phyloP scores from a whole-genome alignment of 1,284 basidiomycete genomes.

The Irpex sp. region DNA sequence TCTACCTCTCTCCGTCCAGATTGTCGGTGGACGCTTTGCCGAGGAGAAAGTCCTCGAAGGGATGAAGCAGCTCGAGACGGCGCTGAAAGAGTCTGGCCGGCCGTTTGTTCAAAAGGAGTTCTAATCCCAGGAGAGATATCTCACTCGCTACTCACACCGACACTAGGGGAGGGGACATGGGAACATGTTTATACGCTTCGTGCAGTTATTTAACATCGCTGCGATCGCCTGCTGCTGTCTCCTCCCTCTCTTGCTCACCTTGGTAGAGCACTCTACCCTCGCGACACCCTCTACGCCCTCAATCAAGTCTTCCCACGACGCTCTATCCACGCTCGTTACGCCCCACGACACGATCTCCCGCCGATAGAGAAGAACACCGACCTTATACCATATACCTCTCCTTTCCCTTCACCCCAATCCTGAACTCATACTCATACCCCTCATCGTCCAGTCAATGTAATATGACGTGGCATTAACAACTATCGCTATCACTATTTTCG shows the following conservation, averaged over 20 bases:
- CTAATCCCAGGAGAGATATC: slow-evolving; percentile 2
- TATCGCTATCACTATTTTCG: too few species aligned
- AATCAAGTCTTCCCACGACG: neutral
- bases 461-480: too few species aligned
- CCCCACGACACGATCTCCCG: neutral
- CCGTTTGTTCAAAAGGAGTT: slow-evolving; percentile 22
- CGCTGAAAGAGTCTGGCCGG: slow-evolving; percentile 18
- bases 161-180: neutral
- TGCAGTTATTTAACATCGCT: neutral
- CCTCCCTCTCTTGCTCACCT: neutral
- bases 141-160: neutral
- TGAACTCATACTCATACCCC: too few species aligned
- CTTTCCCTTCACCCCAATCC: too few species aligned
- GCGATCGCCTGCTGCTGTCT: neutral
- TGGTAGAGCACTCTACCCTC: neutral
- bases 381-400: too few species aligned
- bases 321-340: neutral
- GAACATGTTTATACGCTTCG: neutral
- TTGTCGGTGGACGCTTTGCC: slow-evolving; percentile 54
- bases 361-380: too few species aligned
- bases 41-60: slow-evolving; percentile 59
- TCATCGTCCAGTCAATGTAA: too few species aligned
- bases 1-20: slow-evolving; percentile 63
- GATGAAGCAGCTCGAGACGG: slow-evolving; percentile 37
- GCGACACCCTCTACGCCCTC: too few species aligned